phyloP scores from a whole-genome alignment of 1,284 basidiomycete species.

The Trichosporon sp. region DNA sequence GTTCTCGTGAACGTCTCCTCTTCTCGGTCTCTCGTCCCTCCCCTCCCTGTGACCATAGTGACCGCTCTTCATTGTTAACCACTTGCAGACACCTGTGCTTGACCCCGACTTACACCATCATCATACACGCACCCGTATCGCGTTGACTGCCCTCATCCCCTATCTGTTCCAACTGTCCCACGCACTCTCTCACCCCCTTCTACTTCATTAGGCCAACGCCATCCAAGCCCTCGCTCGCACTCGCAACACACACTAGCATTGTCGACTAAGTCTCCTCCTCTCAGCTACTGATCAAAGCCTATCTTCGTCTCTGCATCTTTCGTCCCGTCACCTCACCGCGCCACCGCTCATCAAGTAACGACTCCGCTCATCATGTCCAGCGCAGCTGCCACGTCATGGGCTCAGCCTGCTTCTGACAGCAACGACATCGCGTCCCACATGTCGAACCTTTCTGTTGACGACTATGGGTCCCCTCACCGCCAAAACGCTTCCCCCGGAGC shows the following conservation, averaged over 20 bases:
- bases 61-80: constrained; percentile 10
- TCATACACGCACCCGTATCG: constrained; percentile 6
- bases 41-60: background rate
- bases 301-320: background rate
- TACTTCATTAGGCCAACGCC: background rate
- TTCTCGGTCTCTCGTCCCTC: constrained; percentile 2
- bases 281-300: background rate
- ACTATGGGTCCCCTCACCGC: constrained; percentile 17
- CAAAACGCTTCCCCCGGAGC: constrained; percentile 3
- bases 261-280: constrained; percentile 3
- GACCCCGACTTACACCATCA: background rate
- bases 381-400: constrained; percentile 21
- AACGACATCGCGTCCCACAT: constrained; percentile 24
- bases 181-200: background rate
- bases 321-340: too few species aligned
- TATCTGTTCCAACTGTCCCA: constrained; percentile 2
- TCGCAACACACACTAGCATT: background rate
- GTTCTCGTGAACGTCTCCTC: background rate
- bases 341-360: background rate
- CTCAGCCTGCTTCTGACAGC: constrained; percentile 16
- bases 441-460: constrained; percentile 25
- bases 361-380: constrained; percentile 18
- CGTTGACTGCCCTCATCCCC: background rate
- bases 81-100: constrained; percentile 15
- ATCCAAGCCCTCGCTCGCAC: background rate